Base-by-base conservation (phyloP, 2,329 filamentous ascomycete genomes). In the Colletotrichum viniferum region DNA sequence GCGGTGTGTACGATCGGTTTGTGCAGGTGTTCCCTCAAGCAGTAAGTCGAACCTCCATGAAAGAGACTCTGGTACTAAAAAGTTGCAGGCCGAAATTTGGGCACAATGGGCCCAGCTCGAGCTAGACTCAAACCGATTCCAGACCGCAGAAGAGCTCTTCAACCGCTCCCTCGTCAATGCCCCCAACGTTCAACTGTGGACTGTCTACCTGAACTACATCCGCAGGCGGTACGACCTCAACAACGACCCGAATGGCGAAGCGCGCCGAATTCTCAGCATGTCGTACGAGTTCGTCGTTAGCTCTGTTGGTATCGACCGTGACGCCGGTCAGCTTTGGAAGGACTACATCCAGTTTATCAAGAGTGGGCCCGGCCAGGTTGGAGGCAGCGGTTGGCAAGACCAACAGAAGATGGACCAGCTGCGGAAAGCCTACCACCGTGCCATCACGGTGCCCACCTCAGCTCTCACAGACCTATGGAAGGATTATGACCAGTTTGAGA, bases 321-420 rank as follows among this genome's bases (percentile, higher is more conserved):
- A 98, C 81, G 94, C 96, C 13, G 96, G 96, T 43, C 91, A 90
- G 78, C 93, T 99, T 72, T 99, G 97, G 97, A 92, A 94, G 75
- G 97, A 99, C 78, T 98, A 98, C 81, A 93, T 99, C 76, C 93
- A 97, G 78, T 98, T 99, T 82, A 92, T 98, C 84, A 96, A 96
- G 82, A 94, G 92, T 52, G 95, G 94, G 0, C 97, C 97, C 2
- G 97, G 97, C 7, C 92, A 92, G 73, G 91, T 97, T 74, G 96
- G 96, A 30, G 97, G 96, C 58, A 93, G 90, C 74, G 93, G 92
- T 74, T 99, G 97, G 97, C 96, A 98, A 84, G 97, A 98, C 82
- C 94, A 96, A 85, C 97, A 98, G 82, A 99, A 99, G 88, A 98
- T 98, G 94, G 97, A 99, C 80, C 89, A 94, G 79, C 86, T 99